Base-by-base conservation (phyloP, 116 monocot species). In the Phalaenopsis hybrid region DNA sequence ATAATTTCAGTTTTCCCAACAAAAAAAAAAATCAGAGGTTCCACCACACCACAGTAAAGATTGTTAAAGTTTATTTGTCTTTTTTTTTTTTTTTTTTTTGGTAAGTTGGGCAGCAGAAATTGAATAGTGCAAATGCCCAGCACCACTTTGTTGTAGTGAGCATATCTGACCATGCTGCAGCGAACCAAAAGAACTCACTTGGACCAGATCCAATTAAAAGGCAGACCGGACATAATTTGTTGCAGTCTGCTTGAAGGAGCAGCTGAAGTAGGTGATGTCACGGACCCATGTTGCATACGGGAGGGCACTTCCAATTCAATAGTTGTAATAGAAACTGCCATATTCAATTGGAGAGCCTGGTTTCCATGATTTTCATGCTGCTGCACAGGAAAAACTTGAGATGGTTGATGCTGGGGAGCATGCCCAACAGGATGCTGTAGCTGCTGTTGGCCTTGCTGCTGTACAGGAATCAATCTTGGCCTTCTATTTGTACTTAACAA, bases 301-400 rank as follows among this genome's bases (percentile, higher is more conserved):
- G 91, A 67, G 13, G 73, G 48, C 67, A 45, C 74, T 49, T 81
- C 78, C 34, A 81, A 78, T 8, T 85, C 89, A 63, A 89, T 76
- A 75, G 90, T 78, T 31, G 31, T 31, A 20, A 80, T 82, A 31
- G 87, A 83, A 82, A 85, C 76, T 85, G 86, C 84, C 76, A 89
- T 44, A 78, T 76, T 93, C 82, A 92, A 84, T 80, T 79, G 86
- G 79, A 88, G 88, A 31, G 85, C 73, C 84, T 88, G 93, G 77
- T 90, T 93, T 79, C 74, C 83, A 84, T 89, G 87, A 81, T 67
- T 89, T 9, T 98, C 93, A 76, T 83, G 85, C 59, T 90, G 92
- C 74, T 88, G 94, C 70, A 86, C 5, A 48, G 86, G 90, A 25
- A 80, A 25, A 78, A 85, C 81, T 86, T 90, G 94, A 57, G 94